These are phyloP conservation scores for Rhododendron molle DNA, from an alignment of 148 eudicot genomes.

Conservation along the genomic window DNA sequence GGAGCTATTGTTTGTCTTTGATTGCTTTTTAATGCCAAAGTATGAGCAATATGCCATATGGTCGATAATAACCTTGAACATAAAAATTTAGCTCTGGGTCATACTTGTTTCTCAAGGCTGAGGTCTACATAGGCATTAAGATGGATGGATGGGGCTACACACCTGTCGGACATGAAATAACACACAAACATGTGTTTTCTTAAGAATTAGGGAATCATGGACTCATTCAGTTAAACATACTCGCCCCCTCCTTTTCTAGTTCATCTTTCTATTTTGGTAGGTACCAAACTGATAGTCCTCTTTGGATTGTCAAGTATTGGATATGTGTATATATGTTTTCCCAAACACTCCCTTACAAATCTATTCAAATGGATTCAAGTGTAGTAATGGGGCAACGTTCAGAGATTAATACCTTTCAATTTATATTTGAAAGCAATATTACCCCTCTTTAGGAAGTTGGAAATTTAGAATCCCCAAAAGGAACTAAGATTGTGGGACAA, in stretches of 20 bases:
- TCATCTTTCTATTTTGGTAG: too few species aligned
- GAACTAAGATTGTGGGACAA: too few species aligned
- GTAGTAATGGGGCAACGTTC: not conserved
- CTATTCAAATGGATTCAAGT: not conserved
- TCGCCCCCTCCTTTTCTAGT: not conserved
- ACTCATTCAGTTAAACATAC: not conserved
- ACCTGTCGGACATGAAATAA: not conserved
- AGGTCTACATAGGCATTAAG: not conserved
- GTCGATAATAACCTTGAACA: not conserved
- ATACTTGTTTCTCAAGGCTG: not conserved
- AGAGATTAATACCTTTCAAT: too few species aligned
- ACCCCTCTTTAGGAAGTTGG: too few species aligned
- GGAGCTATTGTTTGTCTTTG: not conserved
- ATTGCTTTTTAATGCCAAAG: not conserved
- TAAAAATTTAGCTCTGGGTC: not conserved
- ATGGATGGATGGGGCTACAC: not conserved
- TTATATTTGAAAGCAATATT: too few species aligned
- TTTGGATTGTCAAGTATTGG: not conserved
- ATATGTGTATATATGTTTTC: not conserved
- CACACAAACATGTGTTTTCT: not conserved
- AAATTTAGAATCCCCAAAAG: too few species aligned
- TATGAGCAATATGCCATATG: not conserved
- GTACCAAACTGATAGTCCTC: not conserved
- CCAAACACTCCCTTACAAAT: not conserved
- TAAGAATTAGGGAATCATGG: not conserved